Percentiles rank a stretch among this genome's conserved stretches.
phyloP scores from a whole-genome alignment of 192 early-diverging fungal species.

The Coemansia sp. region DNA sequence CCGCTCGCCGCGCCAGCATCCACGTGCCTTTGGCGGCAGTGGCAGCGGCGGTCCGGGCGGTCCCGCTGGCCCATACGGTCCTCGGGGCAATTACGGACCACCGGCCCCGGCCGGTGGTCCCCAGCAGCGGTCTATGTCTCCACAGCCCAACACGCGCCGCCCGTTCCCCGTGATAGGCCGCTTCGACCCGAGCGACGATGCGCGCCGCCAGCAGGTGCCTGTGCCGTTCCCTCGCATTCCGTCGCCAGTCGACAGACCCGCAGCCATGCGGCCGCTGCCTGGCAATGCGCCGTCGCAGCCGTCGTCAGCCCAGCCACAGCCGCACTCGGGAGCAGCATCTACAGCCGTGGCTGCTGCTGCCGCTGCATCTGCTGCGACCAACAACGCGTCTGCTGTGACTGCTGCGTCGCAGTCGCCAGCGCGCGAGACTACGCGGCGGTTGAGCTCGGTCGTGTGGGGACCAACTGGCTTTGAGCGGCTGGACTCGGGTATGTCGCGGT shows the following conservation, averaged over 20 bases:
- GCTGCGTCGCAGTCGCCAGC: conserved; percentile 43
- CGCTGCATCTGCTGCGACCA: background rate
- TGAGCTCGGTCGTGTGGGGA: conserved; percentile 53
- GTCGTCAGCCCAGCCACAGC: background rate
- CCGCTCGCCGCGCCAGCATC: conserved; percentile 3
- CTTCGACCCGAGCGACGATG: conserved; percentile 16
- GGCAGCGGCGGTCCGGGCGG: conserved; percentile 1
- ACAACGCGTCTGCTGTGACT: conserved; percentile 1
- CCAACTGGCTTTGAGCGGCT: conserved; percentile 50
- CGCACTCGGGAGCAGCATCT: background rate
- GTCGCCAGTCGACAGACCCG: conserved; percentile 26
- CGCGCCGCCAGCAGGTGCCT: conserved; percentile 36
- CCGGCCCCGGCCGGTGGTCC: background rate
- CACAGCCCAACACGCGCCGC: conserved; percentile 16
- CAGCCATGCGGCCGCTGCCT: background rate
- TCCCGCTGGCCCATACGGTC: conserved; percentile 10
- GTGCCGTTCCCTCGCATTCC: conserved; percentile 50
- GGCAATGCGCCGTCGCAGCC: background rate
- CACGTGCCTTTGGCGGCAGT: too few relatives aligned
- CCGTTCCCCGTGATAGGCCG: conserved; percentile 28
- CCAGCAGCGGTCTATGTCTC: conserved; percentile 37
- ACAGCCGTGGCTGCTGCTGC: background rate
- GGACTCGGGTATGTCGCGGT: conserved; percentile 51
- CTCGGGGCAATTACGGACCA: conserved; percentile 11
- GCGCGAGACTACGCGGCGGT: conserved; percentile 47